Evolutionary conservation across 2,329 filamentous ascomycete genomes (phyloP), one percentile per base, ranked within the genome.

Genomic region (Neodidymelliopsis sp.): DNA sequence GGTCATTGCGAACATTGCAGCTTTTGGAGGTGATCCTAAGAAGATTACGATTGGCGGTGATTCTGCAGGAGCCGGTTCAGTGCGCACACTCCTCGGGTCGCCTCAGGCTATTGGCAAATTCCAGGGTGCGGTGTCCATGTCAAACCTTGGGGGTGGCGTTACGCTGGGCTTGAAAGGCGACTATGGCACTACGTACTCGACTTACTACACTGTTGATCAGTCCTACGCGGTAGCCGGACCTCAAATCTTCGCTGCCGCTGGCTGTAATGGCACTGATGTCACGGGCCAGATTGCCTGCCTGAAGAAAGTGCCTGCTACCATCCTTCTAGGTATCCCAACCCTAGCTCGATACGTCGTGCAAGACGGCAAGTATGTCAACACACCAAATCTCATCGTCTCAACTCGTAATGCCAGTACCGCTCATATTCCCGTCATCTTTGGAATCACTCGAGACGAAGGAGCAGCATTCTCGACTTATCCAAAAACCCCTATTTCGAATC

Each of bases 151-250:
- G 16, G 81, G 82, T 6, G 81, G 84, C 19, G 79, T 82, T 20
- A 79, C 78, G 1, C 75, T 84, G 2, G 83, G 82, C 1, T 76
- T 81, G 2, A 74, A 69, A 1, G 79, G 81, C n/a, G 76, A 81
- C 60, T 84, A 84, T 48, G 82, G 81, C 9, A 81, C 79, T 0
- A 78, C 80, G 0, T 86, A 84, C 64, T 82, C 80, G 9, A 75
- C 77, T 18, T 86, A 85, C 69, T 79, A 80, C 57, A 84, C 82
- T 3, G 78, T 85, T 49, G 66, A 75, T 3, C 69, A 84, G 48
- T 79, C 79, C 16, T 78, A 81, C 60, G 61, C 73, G 1, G 71
- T 76, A 0, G 78, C 75, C 1, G 82, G 79, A 0, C 73, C 76
- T n/a, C 71, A 76, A 2, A 78, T 86, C 39, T 77, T 86, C 47